Evolutionary conservation across 345 rosid species (phyloP).

Genomic region (Gossypium bickii): DNA sequence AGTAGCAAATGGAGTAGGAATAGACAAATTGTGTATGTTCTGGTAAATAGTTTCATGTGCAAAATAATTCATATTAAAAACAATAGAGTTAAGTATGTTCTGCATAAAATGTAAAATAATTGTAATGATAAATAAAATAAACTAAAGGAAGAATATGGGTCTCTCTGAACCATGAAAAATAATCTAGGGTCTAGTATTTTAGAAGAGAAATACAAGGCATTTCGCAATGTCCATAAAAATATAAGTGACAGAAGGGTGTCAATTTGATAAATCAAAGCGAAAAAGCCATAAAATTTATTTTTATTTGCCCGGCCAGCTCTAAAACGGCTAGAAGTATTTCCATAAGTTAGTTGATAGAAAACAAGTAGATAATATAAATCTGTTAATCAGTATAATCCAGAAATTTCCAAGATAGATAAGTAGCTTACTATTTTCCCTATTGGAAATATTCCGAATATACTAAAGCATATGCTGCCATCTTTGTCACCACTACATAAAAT

Average conservation of each 20-base stretch:
- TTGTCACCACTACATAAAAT: constrained; percentile 81
- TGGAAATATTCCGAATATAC: constrained; percentile 89
- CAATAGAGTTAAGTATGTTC: not conserved
- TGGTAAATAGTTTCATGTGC: constrained; percentile 35
- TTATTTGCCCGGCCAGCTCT: not conserved
- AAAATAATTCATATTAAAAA: constrained; percentile 12
- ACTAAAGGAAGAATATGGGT: not conserved
- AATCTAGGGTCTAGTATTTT: not conserved
- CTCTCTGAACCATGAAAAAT: not conserved
- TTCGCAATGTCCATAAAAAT: not conserved
- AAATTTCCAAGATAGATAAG: not conserved
- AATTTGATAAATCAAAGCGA: not conserved
- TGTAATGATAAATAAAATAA: not conserved
- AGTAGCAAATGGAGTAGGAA: constrained; percentile 39
- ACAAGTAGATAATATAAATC: not conserved
- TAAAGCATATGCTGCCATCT: constrained; percentile 80
- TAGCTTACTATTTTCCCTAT: constrained; percentile 82
- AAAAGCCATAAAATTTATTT: not conserved
- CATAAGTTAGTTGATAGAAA: not conserved
- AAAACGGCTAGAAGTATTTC: not conserved
- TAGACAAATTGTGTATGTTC: constrained; percentile 64
- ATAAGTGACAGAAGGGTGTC: not conserved
- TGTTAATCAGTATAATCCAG: not conserved
- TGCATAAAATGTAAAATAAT: not conserved
- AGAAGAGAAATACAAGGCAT: not conserved